phyloP scores from a whole-genome alignment of 441 rosid species.

The Erodium chrysanthum region DNA sequence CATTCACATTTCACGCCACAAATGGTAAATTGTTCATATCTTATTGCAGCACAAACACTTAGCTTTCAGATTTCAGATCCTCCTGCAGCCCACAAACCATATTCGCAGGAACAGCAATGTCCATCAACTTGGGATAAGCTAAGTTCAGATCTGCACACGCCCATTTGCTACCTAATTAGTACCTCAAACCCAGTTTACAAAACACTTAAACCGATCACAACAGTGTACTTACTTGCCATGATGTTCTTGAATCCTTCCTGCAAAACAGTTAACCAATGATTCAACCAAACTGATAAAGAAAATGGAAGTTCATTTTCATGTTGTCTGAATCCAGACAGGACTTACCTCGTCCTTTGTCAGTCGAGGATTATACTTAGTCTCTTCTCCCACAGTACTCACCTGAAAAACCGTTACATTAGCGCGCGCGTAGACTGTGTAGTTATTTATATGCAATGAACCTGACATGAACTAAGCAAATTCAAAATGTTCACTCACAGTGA shows the following conservation, averaged over 20 bases:
- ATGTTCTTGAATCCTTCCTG: conserved; percentile 69
- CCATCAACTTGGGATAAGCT: conserved; percentile 3
- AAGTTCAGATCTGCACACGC: not conserved
- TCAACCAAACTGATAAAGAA: not conserved
- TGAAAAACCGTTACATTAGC: conserved; percentile 21
- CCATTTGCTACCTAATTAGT: not conserved
- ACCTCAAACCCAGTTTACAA: not conserved
- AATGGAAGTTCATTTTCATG: too few species aligned
- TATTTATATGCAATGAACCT: not conserved
- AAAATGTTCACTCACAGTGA: conserved; percentile 36
- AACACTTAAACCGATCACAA: not conserved
- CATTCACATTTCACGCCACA: not conserved
- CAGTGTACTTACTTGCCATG: conserved; percentile 58
- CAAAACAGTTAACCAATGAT: conserved; percentile 13
- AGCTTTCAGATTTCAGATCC: not conserved
- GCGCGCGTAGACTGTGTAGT: not conserved
- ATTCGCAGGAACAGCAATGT: conserved; percentile 1
- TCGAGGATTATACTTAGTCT: conserved; percentile 59
- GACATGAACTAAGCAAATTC: conserved; percentile 3
- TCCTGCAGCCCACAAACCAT: conserved; percentile 5
- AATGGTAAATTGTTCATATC: not conserved
- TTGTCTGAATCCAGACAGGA: not conserved
- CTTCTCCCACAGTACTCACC: conserved; percentile 89
- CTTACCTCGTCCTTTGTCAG: conserved; percentile 73
- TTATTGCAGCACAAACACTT: not conserved